Conservation (phyloP, 2,329 filamentous ascomycete genomes). For the Scedosporium aurantiacum region DNA sequence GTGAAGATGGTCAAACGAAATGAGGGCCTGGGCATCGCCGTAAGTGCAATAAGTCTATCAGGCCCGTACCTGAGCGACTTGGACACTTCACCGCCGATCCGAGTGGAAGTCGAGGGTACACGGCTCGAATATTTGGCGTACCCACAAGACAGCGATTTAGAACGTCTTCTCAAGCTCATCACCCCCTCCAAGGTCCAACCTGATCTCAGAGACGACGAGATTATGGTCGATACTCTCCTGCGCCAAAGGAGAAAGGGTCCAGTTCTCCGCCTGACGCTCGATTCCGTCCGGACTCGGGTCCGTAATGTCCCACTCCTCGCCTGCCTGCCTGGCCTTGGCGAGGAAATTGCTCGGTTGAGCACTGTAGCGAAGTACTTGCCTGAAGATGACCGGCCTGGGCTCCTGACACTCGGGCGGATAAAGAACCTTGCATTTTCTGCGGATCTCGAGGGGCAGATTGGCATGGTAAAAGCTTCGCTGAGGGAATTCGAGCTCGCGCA, state of each 20-base stretch:
- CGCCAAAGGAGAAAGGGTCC: constrained; percentile 78
- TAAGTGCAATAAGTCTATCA: constrained; percentile 63
- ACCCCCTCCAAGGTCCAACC: constrained; percentile 89
- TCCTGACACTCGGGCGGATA: constrained; percentile 63
- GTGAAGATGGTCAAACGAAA: constrained; percentile 70
- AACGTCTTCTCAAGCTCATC: constrained; percentile 71
- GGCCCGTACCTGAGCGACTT: constrained; percentile 54
- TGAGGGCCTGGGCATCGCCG: constrained; percentile 58
- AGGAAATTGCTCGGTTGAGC: constrained; percentile 72
- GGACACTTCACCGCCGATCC: constrained; percentile 47
- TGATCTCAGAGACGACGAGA: constrained; percentile 75
- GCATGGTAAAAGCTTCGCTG: constrained; percentile 46
- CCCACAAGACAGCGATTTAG: constrained; percentile 71
- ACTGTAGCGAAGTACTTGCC: constrained; percentile 90
- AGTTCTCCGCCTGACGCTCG: constrained; percentile 61
- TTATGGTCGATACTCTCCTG: constrained; percentile 84
- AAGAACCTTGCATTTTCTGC: constrained; percentile 50
- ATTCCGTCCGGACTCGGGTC: constrained; percentile 51
- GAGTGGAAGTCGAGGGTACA: constrained; percentile 52
- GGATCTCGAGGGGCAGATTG: constrained; percentile 58
- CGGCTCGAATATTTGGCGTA: constrained; percentile 60
- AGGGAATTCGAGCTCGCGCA: constrained; percentile 62
- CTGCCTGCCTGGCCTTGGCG: constrained; percentile 58
- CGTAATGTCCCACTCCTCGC: constrained; percentile 53
- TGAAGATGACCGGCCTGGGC: constrained; percentile 84